Conservation (phyloP, 345 rosid species). For the Isatis tinctoria region DNA sequence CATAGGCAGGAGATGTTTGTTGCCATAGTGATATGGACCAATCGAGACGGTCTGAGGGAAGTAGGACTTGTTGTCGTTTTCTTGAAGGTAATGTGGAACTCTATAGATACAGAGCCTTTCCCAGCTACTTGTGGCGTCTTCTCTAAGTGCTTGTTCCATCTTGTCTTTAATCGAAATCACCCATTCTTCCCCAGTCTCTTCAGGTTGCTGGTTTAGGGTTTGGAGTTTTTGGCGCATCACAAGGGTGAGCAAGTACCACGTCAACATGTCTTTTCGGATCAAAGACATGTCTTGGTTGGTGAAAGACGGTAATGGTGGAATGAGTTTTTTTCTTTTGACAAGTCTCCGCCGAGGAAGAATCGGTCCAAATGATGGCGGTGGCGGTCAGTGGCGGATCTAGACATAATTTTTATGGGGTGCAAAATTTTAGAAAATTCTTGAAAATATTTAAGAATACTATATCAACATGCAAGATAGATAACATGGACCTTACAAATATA, state of each 20-base stretch:
- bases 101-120: constrained; percentile 31
- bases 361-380: constrained; percentile 19
- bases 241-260: constrained; percentile 31
- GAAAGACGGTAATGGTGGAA: background rate
- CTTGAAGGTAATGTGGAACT: constrained; percentile 29
- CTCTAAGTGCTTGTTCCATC: constrained; percentile 51
- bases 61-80: constrained; percentile 59
- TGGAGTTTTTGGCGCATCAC: constrained; percentile 20
- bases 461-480: no score
- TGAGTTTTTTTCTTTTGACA: background rate
- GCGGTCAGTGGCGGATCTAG: no score
- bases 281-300: constrained; percentile 6
- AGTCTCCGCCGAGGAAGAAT: constrained; percentile 17
- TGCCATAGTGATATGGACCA: constrained; percentile 78
- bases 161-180: constrained; percentile 56
- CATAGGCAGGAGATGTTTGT: constrained; percentile 54
- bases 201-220: background rate
- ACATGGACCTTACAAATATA: no score
- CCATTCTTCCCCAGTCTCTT: constrained; percentile 53
- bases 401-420: no score
- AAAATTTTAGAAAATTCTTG: no score
- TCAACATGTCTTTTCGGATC: constrained; percentile 18
- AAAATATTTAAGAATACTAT: no score
- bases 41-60: constrained; percentile 70
- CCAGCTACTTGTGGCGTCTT: constrained; percentile 58